A percentile compares a stretch with the other conserved stretches of the same genome.
phyloP scores from a whole-genome alignment of 768 basidiomycete genomes.

The Phylloporus scabripes region DNA sequence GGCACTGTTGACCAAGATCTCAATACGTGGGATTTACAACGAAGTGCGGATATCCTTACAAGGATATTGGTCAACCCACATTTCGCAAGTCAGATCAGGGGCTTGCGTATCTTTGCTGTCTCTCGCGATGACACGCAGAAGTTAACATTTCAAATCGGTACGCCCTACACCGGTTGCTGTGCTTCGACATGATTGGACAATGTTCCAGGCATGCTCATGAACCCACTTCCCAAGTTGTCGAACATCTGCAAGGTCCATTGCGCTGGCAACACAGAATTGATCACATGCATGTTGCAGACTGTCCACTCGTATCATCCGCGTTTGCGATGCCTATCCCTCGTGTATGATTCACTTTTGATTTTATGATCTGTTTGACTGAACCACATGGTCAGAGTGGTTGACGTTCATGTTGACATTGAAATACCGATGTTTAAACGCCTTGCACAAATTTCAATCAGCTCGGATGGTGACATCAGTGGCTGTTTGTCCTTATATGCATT shows the following conservation, averaged over 20 bases:
- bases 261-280: slow-evolving; percentile 49
- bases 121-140: slow-evolving; percentile 42
- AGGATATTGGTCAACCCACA: slow-evolving; percentile 54
- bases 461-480: slow-evolving; percentile 37
- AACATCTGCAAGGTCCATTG: slow-evolving; percentile 59
- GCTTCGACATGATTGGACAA: neutral
- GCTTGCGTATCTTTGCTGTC: slow-evolving; percentile 56
- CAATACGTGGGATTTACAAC: slow-evolving; percentile 47
- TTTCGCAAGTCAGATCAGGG: slow-evolving; percentile 55
- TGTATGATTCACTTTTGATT: slow-evolving; percentile 31
- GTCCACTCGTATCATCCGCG: slow-evolving; percentile 50
- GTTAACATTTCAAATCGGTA: slow-evolving; percentile 63
- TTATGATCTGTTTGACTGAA: neutral
- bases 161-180: slow-evolving; percentile 1
- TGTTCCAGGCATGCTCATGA: slow-evolving; percentile 56
- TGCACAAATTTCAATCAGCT: slow-evolving; percentile 52
- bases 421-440: slow-evolving; percentile 49
- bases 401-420: slow-evolving; percentile 40
- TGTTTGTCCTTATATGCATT: slow-evolving; percentile 40
- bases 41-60: slow-evolving; percentile 66
- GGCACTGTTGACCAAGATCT: slow-evolving; percentile 27
- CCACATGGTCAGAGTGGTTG: slow-evolving; percentile 26
- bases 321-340: slow-evolving; percentile 51
- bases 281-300: slow-evolving; percentile 46
- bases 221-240: slow-evolving; percentile 57